Percentiles rank a stretch among this genome's conserved stretches.
phyloP scores from a whole-genome alignment of 1,284 basidiomycete species.

The Irpex sp. region DNA sequence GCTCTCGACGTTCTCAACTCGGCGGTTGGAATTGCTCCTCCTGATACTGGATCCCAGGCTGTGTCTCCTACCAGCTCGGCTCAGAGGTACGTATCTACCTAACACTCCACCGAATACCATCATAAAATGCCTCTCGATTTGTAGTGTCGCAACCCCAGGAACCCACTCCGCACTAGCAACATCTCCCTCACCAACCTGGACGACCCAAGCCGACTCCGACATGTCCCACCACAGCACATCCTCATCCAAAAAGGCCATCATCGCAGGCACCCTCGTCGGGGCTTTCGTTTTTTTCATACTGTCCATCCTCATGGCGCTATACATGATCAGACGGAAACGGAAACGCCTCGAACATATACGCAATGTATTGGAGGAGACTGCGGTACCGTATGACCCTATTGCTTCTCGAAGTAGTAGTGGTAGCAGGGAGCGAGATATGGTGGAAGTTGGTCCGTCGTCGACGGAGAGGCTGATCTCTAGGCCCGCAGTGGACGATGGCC shows the following conservation, averaged over 20 bases:
- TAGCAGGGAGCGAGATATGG: neutral
- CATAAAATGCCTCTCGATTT: no score
- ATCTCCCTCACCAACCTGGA: no score
- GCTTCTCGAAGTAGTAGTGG: neutral
- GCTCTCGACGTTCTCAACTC: constrained; percentile 7
- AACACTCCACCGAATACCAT: no score
- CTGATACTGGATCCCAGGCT: no score
- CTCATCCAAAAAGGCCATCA: neutral
- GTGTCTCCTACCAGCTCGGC: no score
- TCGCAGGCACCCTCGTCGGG: neutral
- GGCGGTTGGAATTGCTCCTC: neutral
- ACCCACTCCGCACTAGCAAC: no score
- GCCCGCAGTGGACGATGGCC: no score
- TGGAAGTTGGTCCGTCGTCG: neutral
- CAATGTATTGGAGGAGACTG: neutral
- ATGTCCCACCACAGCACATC: no score
- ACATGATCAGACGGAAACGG: neutral
- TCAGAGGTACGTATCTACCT: no score
- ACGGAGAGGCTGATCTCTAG: neutral
- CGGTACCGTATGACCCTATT: neutral
- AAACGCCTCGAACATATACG: neutral
- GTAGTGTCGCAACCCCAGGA: no score
- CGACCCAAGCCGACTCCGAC: no score
- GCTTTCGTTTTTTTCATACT: neutral
- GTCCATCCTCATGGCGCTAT: neutral